Evolutionary conservation across 139 green algal species (phyloP), one percentile per base, ranked within the genome.

Genomic region (Trebouxia sp.): DNA sequence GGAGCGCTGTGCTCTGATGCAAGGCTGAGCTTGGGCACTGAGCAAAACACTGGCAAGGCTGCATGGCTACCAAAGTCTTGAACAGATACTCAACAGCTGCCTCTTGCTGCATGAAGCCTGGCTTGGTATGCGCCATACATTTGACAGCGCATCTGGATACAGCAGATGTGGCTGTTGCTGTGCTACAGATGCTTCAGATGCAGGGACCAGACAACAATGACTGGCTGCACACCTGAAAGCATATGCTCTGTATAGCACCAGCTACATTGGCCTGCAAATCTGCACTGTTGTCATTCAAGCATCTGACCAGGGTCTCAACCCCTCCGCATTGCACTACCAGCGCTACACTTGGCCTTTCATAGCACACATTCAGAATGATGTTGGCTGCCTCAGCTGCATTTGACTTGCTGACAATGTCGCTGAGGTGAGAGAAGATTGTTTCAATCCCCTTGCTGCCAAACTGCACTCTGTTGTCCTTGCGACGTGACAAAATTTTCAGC

Each of bases 311-410:
- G 41, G 81, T 81, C 42, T 75, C 43, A 20, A 89, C 82, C 35
- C 87, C 88, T 20, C 79, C 53, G 8, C 78, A 84, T 17, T 78
- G 30, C 45, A 94, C 55, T 28, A 92, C 83, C 10, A 56, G n/a
- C 1, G 80, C 77, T 39, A 90, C 86, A 76, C 88, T 88, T 41
- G 82, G 41, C 32, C 30, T 85, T 80, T 95, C 91, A 66, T 95
- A 95, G 84, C 91, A 95, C 7, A 90, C 74, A 84, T 95, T 95
- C 17, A 95, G 85, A 22, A 95, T 41, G 11, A 93, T 88, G 66
- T 93, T 94, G 37, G 91, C 90, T 35, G 83, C 89, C 86, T 95
- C 86, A 17, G 86, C 87, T 28, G 87, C 88, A 75, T 83, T 75
- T 45, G 32, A 26, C 48, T 79, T 76, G 45, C 53, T 88, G 37